A percentile compares a stretch with the other conserved stretches of the same genome.
phyloP scores from a whole-genome alignment of 192 early-diverging fungal genomes.

The Hyaloraphidium curvatum region DNA sequence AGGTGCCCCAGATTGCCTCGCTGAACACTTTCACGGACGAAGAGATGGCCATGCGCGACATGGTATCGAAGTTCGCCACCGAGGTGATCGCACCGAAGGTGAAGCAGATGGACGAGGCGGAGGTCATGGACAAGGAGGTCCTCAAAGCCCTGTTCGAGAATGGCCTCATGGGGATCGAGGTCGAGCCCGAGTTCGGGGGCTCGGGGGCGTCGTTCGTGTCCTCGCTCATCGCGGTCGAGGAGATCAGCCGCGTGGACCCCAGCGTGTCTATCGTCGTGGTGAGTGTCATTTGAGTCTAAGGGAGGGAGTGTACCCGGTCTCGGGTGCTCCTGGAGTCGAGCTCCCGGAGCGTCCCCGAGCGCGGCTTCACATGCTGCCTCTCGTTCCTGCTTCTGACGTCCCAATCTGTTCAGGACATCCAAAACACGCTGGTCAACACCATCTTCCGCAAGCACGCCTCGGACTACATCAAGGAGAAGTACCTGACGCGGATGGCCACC shows the following conservation, averaged over 20 bases:
- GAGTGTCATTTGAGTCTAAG: too few relatives aligned
- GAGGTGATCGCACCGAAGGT: conserved; percentile 73
- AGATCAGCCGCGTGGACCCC: conserved; percentile 88
- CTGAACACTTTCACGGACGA: conserved; percentile 1
- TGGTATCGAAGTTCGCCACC: conserved; percentile 37
- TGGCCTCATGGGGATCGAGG: conserved; percentile 88
- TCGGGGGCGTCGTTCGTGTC: conserved; percentile 62
- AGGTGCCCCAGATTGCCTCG: too few relatives aligned
- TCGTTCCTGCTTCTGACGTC: too few relatives aligned
- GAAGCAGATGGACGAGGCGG: conserved; percentile 75
- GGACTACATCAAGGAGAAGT: conserved; percentile 54
- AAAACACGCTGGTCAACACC: conserved; percentile 95
- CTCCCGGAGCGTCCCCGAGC: too few relatives aligned
- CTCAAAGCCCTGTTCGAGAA: conserved; percentile 73
- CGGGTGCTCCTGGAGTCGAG: too few relatives aligned
- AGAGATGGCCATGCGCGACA: background rate
- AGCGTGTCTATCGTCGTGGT: conserved; percentile 57
- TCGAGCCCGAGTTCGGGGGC: conserved; percentile 24
- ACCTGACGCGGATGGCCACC: conserved; percentile 63
- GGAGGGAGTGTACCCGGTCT: too few relatives aligned
- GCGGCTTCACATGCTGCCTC: too few relatives aligned
- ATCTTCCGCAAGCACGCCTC: conserved; percentile 67
- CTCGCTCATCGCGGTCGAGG: conserved; percentile 71
- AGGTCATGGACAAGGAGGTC: conserved; percentile 56
- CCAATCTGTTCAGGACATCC: too few relatives aligned